Base-by-base conservation (phyloP, 257 asterid species). In the Solanum chiquidenum region DNA sequence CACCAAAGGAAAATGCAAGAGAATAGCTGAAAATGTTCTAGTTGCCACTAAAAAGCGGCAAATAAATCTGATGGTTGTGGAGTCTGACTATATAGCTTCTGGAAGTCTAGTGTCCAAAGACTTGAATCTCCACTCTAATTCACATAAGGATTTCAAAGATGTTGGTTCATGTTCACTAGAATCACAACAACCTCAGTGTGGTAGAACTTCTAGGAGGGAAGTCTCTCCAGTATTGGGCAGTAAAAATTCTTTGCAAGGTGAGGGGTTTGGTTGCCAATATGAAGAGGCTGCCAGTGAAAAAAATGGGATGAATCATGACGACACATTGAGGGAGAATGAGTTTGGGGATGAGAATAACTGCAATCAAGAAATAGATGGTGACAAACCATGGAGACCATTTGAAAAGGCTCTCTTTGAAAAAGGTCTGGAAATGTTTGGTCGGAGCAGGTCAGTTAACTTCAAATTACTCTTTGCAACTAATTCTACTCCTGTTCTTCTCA, bases 361-460 rank as follows among this genome's bases (percentile, higher is more conserved):
- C 83, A 94, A 86, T 83, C 94, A 87, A 76, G 96, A 94, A 83
- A 84, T 86, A 83, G 76, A 18, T 49, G 96, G 92, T 87, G 90
- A 91, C 88, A 90, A 86, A 89, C 86, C 89, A 87, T 97, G 99
- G 99, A 97, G 90, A 90, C 95, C 98, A 40, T 89, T 96, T 91
- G 99, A 97, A 86, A 95, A 93, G 91, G 93, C 97, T 83, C 94
- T 97, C 44, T 97, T 92, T 91, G 99, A 96, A 83, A 95, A 96
- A 93, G 99, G 99, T 58, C 69, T 95, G 42, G 95, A 91, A 92
- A 95, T 97, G 62, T 97, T 96, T 93, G 99, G 98, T 64, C 91
- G 90, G 87, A 95, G 92, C 98, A 95, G 99, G 99, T 97, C 83
- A 88, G 93, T 86, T 13, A 86, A 68, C 29, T 46, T 49, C 80